These are phyloP conservation scores for Tripidium arundinaceum DNA, from an alignment of 202 grass and related monocot species.

Conservation along the genomic window DNA sequence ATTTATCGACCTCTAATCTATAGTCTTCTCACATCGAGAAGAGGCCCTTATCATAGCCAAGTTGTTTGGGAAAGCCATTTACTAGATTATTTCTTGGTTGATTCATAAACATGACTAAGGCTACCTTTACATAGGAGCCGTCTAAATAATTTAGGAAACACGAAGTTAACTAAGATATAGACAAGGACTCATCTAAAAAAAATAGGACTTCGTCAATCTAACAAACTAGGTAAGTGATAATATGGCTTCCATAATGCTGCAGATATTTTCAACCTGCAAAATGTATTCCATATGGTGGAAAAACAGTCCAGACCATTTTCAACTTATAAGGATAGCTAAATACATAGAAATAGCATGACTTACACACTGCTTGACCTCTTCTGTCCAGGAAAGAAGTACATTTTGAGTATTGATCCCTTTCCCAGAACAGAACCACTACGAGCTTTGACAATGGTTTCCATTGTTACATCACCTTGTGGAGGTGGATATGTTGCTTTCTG, in stretches of 20 bases:
- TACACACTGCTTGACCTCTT: conserved; percentile 62
- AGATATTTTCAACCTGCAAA: no score
- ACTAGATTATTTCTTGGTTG: background rate
- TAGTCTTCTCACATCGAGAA: background rate
- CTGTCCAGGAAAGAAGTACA: conserved; percentile 93
- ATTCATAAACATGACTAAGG: background rate
- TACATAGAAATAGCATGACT: conserved; percentile 2
- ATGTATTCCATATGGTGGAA: background rate
- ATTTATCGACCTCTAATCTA: background rate
- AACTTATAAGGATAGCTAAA: conserved; percentile 3
- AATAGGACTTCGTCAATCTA: background rate
- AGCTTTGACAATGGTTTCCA: conserved; percentile 83
- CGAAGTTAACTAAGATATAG: background rate
- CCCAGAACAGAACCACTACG: conserved; percentile 91
- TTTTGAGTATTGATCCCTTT: conserved; percentile 99
- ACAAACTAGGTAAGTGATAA: background rate
- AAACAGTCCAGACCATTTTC: background rate
- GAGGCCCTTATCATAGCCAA: background rate
- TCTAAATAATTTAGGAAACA: background rate
- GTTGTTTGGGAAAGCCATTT: background rate
- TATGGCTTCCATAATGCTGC: background rate
- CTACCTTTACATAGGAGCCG: background rate
- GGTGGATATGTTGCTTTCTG: conserved; percentile 58
- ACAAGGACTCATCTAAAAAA: background rate
- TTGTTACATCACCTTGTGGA: conserved; percentile 67